These are phyloP conservation scores for Toxicodendron radicans DNA, from an alignment of 345 rosid species.

Conservation along the genomic window DNA sequence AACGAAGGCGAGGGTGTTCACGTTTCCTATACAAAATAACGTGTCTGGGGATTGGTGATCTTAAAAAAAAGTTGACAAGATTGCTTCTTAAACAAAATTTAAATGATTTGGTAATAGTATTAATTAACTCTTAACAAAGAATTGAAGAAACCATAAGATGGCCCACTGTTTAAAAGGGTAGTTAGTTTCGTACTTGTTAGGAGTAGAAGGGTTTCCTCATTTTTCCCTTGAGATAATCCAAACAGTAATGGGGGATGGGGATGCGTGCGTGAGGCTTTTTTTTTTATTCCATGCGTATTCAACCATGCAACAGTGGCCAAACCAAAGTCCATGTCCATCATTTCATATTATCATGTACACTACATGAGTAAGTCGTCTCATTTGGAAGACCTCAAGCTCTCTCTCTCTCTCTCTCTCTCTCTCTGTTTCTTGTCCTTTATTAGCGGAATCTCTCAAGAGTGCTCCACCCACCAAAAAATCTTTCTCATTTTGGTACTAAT, in stretches of 20 bases:
- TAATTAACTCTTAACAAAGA: not conserved
- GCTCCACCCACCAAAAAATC: not conserved
- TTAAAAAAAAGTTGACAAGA: not conserved
- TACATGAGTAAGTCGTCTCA: constrained; percentile 16
- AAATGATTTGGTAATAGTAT: not conserved
- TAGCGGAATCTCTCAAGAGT: not conserved
- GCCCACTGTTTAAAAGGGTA: not conserved
- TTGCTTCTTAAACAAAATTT: not conserved
- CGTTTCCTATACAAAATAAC: constrained; percentile 31
- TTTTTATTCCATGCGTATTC: constrained; percentile 28
- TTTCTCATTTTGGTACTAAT: not conserved
- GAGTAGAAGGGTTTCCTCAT: no score
- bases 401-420: not conserved
- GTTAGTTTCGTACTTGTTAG: not conserved
- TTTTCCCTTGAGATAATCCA: not conserved
- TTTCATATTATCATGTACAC: constrained; percentile 18
- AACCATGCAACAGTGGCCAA: constrained; percentile 21
- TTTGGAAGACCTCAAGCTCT: not conserved
- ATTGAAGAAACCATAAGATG: no score
- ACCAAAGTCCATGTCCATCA: no score
- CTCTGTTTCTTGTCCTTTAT: no score
- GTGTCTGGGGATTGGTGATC: constrained; percentile 32
- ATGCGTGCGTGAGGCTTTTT: constrained; percentile 20
- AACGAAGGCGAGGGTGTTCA: constrained; percentile 10
- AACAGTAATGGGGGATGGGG: no score